Base-by-base conservation (phyloP, 1,284 basidiomycete species). In the Ustilago cynodontis region DNA sequence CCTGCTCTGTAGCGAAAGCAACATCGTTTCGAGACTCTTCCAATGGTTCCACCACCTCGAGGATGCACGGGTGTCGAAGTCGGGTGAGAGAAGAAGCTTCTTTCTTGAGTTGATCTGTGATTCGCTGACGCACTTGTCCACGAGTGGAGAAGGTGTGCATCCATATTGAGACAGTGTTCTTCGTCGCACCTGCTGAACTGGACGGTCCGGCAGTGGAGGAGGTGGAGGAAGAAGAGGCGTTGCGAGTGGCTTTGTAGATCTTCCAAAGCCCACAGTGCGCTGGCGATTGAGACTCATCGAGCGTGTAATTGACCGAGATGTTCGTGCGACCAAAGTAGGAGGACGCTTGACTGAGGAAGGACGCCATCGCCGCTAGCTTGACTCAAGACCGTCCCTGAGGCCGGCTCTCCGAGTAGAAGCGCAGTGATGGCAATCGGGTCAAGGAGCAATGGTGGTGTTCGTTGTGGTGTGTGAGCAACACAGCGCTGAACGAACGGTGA, bases 11-110 rank as follows among this genome's bases (percentile, higher is more conserved):
- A 1, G 95, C 96, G 82, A 98, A 99, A 22, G 92, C 91, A 52
- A 98, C 88, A 79, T 95, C 93, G 53, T 88, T 91, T 56, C 87
- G 84, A 0, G 94, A 93, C 86, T 99, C 96, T 86, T 98, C 95
- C 50, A 98, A 88, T n/a, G 96, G 95, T 87, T 99, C 96, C 28
- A 97, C 95, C 90, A 98, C 94, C 87, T 99, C 96, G 90, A 99
- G 89, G 62, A 99, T 92, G 77, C 93, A 96, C 2, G 96, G 96
- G 87, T 99, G 97, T 26, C 96, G 90, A 51, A 99, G 87, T 71
- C 92, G 90, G 24, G 93, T 91, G 29, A 98, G 88, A 1, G 94
- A 92, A 57, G 93, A 91, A 4, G 93, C 94, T 54, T 85, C 83
- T 33, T 84, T 84, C 61, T 83, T 84, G 41, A 85, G 65, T 33